phyloP scores from a whole-genome alignment of 2,329 filamentous ascomycete species.

The Xylaria sp. region DNA sequence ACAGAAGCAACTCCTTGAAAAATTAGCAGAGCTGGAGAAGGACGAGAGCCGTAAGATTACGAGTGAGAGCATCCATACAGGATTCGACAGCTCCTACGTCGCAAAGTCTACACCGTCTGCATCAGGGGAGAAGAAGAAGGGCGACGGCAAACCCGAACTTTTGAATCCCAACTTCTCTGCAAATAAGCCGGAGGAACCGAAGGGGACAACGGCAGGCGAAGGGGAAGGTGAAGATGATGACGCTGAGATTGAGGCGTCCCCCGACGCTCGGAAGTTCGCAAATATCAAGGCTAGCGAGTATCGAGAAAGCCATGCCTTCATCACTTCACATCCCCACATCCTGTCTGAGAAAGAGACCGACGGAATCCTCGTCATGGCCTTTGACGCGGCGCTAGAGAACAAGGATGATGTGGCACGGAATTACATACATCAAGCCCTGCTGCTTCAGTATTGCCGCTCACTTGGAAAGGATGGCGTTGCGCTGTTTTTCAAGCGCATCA shows the following conservation, averaged over 20 bases:
- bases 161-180: slow-evolving; percentile 73
- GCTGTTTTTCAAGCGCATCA: slow-evolving; percentile 96
- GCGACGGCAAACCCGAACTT: slow-evolving; percentile 72
- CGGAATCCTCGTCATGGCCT: slow-evolving; percentile 88
- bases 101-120: slow-evolving; percentile 51
- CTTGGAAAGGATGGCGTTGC: slow-evolving; percentile 88
- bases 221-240: slow-evolving; percentile 69
- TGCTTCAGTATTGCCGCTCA: slow-evolving; percentile 94
- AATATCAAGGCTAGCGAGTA: slow-evolving; percentile 82
- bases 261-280: slow-evolving; percentile 82
- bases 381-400: slow-evolving; percentile 84
- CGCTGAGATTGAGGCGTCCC: slow-evolving; percentile 74
- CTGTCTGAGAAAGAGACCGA: slow-evolving; percentile 89
- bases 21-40: slow-evolving; percentile 84
- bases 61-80: slow-evolving; percentile 86
- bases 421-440: slow-evolving; percentile 91
- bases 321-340: slow-evolving; percentile 81
- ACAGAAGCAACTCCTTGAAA: slow-evolving; percentile 77
- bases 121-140: slow-evolving; percentile 59
- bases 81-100: slow-evolving; percentile 89
- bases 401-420: slow-evolving; percentile 81
- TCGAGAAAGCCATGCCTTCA: slow-evolving; percentile 76
- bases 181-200: slow-evolving; percentile 45
- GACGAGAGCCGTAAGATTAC: slow-evolving; percentile 92
- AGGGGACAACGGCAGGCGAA: slow-evolving; percentile 51